Base-by-base conservation (phyloP, 768 basidiomycete genomes). In the Cubamyces sp. region DNA sequence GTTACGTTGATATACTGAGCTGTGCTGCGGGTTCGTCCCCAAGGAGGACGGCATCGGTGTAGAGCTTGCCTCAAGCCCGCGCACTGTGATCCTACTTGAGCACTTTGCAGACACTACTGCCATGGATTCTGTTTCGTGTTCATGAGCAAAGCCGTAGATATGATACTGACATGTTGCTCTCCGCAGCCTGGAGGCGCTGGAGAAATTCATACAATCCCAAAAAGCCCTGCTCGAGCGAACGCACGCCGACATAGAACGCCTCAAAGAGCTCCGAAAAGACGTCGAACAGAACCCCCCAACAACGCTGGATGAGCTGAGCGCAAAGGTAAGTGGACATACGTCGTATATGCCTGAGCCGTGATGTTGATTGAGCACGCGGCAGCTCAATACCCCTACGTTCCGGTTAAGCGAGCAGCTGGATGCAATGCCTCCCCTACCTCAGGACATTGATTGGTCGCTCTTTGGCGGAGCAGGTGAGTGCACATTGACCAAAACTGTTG, bases 171-270 rank as follows among this genome's bases (percentile, higher is more conserved):
- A 28, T 3, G 23, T 7, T 18, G 25, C 19, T 21, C 1, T 4
- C 14, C 12, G n/a, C 23, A 87, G 86, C 68, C 73, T 85, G 67
- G 81, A 87, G 73, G 87, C 87, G 78, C 87, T 92, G 67, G 81
- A 84, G 68, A 75, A 75, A 50, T 92, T 86, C 74, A 81, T 92
- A 64, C 78, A 82, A 57, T 76, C 82, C 43, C 90, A 92, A 74
- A 82, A 75, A 71, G 70, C 77, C 19, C 66, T 90, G 37, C 82
- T 92, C 42, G 78, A 80, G 51, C 81, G 82, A 34, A 87, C 87
- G 28, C 81, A 84, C 64, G 74, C 80, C 66, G 89, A 91, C 75
- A 82, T 92, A 70, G 81, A 80, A 53, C 75, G 79, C 21, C 78
- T 92, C 21, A 77, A 78, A 49, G 70, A 70, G 42, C 75, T 87